phyloP scores from a whole-genome alignment of 257 asterid genomes.

The Petunia axillaris region DNA sequence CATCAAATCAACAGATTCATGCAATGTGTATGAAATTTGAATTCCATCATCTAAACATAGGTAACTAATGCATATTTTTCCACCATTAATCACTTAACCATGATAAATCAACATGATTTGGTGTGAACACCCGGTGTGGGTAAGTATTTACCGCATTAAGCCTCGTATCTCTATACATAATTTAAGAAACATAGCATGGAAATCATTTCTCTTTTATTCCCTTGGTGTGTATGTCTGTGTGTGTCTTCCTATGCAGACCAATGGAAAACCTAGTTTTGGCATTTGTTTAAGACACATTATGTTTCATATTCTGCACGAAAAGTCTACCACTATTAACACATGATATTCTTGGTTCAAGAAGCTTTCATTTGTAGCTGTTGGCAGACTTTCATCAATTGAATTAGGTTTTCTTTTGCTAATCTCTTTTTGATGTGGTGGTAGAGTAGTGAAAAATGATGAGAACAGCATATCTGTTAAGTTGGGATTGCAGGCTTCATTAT shows the following conservation, averaged over 20 bases:
- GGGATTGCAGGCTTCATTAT: slow-evolving; percentile 16
- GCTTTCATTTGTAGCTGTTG: not conserved
- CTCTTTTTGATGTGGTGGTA: not conserved
- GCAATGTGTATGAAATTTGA: too few species aligned
- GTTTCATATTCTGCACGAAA: not conserved
- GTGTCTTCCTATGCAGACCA: not conserved
- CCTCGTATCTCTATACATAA: not conserved
- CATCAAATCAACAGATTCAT: too few species aligned
- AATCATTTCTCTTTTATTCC: not conserved
- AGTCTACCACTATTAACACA: not conserved
- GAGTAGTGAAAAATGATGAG: not conserved
- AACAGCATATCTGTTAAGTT: slow-evolving; percentile 3
- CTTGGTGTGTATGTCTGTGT: not conserved
- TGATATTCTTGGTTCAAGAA: slow-evolving; percentile 19
- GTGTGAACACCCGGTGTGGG: too few species aligned
- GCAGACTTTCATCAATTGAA: not conserved
- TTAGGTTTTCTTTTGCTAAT: not conserved
- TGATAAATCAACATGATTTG: too few species aligned
- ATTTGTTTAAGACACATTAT: not conserved
- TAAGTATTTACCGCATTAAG: not conserved
- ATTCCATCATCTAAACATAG: too few species aligned
- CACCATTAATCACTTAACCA: too few species aligned
- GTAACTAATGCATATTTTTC: too few species aligned
- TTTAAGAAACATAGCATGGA: not conserved
- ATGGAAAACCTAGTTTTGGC: not conserved